Base-by-base conservation (phyloP, 164 flowering plant species). In the Houttuynia cordata region DNA sequence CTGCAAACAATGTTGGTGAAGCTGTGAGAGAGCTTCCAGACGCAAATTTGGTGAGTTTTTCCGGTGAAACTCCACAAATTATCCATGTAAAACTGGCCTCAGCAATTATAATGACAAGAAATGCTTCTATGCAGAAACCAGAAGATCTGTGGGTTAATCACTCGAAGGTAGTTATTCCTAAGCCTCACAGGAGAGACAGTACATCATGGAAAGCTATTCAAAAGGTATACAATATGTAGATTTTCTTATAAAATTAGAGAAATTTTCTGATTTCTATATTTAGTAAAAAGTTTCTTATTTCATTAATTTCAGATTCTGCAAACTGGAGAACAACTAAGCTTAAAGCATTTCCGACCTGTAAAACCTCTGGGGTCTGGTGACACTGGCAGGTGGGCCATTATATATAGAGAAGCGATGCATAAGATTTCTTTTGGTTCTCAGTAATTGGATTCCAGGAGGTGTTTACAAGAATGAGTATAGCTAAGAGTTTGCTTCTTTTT, bases 21-120 rank as follows among this genome's bases (percentile, higher is more conserved):
- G 99, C 99, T 30, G 91, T 78, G 53, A 76, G 89, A 72, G 99
- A 93, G 66, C 96, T 93, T 74, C 99, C 99, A 17, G 99, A 93
- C 80, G 99, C 99, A 64, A 90, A 93, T 75, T 50, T 69, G 92
- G 99, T 93, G 79, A 70, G 41, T 59, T 56, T 54, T 10, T 40
- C 21, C 52, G 8, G 53, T 51, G 45, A 45, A 67, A 14, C 51
- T 24, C 3, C 20, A 54, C 23, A 52, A n/a, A 23, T 23, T 22
- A 51, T 62, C 9, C 13, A 56, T 25, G 13, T n/a, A 47, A 24
- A 56, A 56, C n/a, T 34, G 22, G 39, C 1, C 10, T 39, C 20
- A 37, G 34, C 10, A 41, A 24, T 15, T 54, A 49, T 37, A 56
- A 34, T 24, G 39, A 54, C 21, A 49, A 47, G 20, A 51, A n/a